Conservation (phyloP, 345 rosid species). For the Mercurialis annua region DNA sequence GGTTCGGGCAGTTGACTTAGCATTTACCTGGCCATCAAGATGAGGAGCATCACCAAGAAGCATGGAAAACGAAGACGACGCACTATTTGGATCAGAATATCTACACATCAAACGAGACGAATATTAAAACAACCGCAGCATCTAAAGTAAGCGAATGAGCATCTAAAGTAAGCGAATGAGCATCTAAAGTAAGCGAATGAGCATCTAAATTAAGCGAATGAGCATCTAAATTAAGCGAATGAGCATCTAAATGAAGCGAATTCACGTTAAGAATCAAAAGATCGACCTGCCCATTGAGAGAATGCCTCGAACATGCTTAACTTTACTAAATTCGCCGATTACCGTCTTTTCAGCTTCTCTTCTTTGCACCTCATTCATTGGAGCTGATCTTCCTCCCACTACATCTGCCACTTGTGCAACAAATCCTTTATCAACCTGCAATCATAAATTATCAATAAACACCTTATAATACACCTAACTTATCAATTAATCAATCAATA, state of each 20-base stretch:
- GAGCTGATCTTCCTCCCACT: conserved; percentile 65
- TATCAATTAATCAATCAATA: not conserved
- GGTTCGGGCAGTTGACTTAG: conserved; percentile 11
- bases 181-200: not conserved
- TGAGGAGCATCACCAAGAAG: conserved; percentile 96
- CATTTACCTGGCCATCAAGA: conserved; percentile 84
- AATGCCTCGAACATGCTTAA: conserved; percentile 86
- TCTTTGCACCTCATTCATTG: conserved; percentile 82
- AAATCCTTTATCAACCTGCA: conserved; percentile 89
- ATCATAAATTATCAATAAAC: not conserved
- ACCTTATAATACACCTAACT: not conserved
- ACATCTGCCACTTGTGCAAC: conserved; percentile 99
- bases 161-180: too few species aligned
- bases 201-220: not conserved
- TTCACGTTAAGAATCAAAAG: not conserved
- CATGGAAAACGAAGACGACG: conserved; percentile 85
- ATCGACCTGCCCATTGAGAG: conserved; percentile 83
- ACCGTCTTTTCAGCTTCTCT: conserved; percentile 68
- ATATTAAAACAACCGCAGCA: not conserved
- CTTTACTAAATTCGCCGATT: conserved; percentile 83
- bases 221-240: too few species aligned
- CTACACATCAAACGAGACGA: conserved; percentile 27
- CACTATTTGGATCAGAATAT: conserved; percentile 84
- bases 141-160: too few species aligned
- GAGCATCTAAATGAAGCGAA: not conserved